These are phyloP conservation scores for Bertia moriformis DNA, from an alignment of 2,329 filamentous ascomycete species.

Conservation along the genomic window DNA sequence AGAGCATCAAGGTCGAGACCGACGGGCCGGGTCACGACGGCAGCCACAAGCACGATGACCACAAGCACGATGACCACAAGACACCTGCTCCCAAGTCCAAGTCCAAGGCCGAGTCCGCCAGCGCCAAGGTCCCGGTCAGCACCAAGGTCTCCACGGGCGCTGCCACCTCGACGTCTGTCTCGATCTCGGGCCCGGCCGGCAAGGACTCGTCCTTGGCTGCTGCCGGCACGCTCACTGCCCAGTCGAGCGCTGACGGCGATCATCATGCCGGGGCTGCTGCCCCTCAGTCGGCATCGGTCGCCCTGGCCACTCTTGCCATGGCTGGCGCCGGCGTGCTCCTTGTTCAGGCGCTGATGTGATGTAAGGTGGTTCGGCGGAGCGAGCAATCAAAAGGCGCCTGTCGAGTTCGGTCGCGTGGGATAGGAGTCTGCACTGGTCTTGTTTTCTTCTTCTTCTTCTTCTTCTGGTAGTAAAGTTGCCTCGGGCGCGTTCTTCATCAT, in stretches of 20 bases:
- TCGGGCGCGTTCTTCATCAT: too few relatives aligned
- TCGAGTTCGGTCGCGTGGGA: too few relatives aligned
- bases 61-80: constrained; percentile 2
- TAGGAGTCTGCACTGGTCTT: too few relatives aligned
- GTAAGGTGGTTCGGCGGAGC: too few relatives aligned
- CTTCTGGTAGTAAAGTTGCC: too few relatives aligned
- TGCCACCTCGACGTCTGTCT: background rate
- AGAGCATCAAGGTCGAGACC: constrained; percentile 34
- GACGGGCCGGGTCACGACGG: constrained; percentile 14
- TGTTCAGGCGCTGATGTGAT: background rate
- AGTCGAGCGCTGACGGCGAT: background rate
- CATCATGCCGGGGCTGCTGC: background rate
- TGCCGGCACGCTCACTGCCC: background rate
- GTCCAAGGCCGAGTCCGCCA: background rate
- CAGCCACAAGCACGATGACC: constrained; percentile 4
- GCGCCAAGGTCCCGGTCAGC: background rate
- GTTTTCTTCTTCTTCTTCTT: too few relatives aligned
- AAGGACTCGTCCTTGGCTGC: background rate
- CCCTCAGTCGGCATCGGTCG: background rate
- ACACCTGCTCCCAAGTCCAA: background rate
- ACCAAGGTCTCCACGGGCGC: background rate
- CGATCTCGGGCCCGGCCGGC: background rate
- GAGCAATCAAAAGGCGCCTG: too few relatives aligned
- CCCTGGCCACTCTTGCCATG: background rate
- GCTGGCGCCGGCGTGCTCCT: background rate